Conservation (phyloP, 495 filamentous ascomycete genomes). For the Penicillium chermesinum region DNA sequence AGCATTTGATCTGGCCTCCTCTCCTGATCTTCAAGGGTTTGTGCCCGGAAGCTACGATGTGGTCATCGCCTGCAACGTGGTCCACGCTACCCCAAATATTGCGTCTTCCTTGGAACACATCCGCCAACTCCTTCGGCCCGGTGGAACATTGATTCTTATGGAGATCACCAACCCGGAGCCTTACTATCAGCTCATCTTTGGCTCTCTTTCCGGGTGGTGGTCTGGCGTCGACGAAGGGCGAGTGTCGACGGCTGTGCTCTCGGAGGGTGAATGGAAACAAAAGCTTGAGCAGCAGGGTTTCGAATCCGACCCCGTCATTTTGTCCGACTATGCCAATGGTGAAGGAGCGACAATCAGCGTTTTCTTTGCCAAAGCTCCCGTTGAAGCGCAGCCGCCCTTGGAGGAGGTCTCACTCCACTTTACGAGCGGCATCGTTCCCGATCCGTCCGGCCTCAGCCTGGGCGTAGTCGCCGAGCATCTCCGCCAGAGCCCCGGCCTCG, state of each 20-base stretch:
- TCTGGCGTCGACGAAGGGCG: slow-evolving; percentile 10
- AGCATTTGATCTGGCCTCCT: too few species aligned
- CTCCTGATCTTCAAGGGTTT: too few species aligned
- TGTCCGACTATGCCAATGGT: too few species aligned
- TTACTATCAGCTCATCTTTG: slow-evolving; percentile 1
- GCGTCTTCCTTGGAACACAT: neutral
- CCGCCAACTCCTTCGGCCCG: neutral
- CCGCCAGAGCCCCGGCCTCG: neutral
- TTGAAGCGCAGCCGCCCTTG: too few species aligned
- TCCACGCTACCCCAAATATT: neutral
- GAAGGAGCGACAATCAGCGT: too few species aligned
- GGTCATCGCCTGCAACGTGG: neutral
- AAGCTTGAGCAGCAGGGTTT: too few species aligned
- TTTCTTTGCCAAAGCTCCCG: too few species aligned
- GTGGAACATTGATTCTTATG: too few species aligned
- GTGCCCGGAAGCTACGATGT: neutral
- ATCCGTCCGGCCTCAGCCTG: neutral
- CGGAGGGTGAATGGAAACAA: too few species aligned
- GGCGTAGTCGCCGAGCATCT: neutral
- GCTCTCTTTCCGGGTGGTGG: slow-evolving; percentile 18
- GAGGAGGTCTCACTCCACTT: too few species aligned
- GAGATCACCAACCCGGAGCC: neutral
- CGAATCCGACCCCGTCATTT: too few species aligned
- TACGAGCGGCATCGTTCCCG: slow-evolving; percentile 3
- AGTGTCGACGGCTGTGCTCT: too few species aligned